Base-by-base conservation (phyloP, 768 basidiomycete species). In the Podaxis sp. region DNA sequence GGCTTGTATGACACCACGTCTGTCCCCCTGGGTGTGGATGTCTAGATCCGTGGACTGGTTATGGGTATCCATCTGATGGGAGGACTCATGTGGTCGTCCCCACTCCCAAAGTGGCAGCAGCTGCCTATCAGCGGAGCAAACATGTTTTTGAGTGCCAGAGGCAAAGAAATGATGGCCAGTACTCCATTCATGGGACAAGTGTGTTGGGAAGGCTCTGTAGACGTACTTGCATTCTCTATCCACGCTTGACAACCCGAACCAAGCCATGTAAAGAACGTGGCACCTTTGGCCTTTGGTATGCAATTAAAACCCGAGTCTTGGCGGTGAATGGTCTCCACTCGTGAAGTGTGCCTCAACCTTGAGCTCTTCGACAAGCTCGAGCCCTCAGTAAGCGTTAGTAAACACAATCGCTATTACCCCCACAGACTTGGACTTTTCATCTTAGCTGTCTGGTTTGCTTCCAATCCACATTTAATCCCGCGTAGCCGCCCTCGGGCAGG, bases 181-280 rank as follows among this genome's bases (percentile, higher is more conserved):
- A 10, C 84, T 83, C 82, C 82, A 84, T 68, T 82, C 84, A 61
- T 1, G 28, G 21, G 47, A 59, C 61, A 37, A 35, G 21, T 53
- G 27, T 14, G 38, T 62, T 47, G 57, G 60, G 37, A 40, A 16
- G 1, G 21, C 35, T 50, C 42, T 50, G 18, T 6, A 40, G 13
- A 32, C 88, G 74, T 73, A 89, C 79, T 84, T 81, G 69, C 89
- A 77, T 10, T 88, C 88, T 3, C 69, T 68, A 65, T 87, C 78
- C 70, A 85, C 73, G 11, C 74, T 82, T 68, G 89, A 91, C 52
- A 89, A 74, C 68, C 89, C 88, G 1, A 85, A 83, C 65, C 86
- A 87, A 9, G 87, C 85, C 70, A 89, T 79, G 67, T 86, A 89
- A 70, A 90, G 90, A 10, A 89, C 85, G 14, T 87, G 76, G 69